Base-by-base conservation (phyloP, 441 rosid species). In the Brassica balearica region DNA sequence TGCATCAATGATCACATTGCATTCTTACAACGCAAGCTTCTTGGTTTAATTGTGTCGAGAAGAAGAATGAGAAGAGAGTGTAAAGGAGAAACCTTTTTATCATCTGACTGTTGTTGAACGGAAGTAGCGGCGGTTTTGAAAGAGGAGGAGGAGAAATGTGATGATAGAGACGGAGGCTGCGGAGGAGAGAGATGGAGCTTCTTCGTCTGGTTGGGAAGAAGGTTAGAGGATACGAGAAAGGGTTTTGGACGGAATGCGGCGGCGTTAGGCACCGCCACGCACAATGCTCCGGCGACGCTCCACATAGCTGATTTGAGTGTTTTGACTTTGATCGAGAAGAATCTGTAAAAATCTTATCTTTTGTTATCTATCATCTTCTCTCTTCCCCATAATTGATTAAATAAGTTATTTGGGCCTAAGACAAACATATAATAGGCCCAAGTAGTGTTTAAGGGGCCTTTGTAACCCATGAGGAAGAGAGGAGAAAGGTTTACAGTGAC, bases 71-170 rank as follows among this genome's bases (percentile, higher is more conserved):
- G 72, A 65, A 4, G 72, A 20, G 7, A 11, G 53, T 46, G 15
- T 12, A 76, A 20, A 65, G 59, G 34, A 58, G 8, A 8, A 68
- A 87, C 90, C 90, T 81, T 46, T 46, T 46, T 72, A 3, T 36
- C 15, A 4, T 80, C 82, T 10, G 88, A 74, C 73, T 75, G 65
- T 67, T 84, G 89, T 29, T 85, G 81, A 70, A 70, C 81, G 41
- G 86, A 69, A 34, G 88, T 81, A 19, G 87, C 88, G 5, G 89
- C 78, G 8, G 85, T 84, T 79, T 75, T 86, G 41, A 86, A 83
- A 64, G 92, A 81, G 6, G 85, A 19, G 15, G 86, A 19, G 41
- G 77, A 77, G 76, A 59, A 65, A 58, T 72, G 78, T 15, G 80
- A 71, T 5, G 59, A 8, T 51, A 51, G 76, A 32, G 51, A 0